Percentiles rank a stretch among this genome's conserved stretches.
Conservation (phyloP, 106 monocot species). For the Platanthera zijinensis region DNA sequence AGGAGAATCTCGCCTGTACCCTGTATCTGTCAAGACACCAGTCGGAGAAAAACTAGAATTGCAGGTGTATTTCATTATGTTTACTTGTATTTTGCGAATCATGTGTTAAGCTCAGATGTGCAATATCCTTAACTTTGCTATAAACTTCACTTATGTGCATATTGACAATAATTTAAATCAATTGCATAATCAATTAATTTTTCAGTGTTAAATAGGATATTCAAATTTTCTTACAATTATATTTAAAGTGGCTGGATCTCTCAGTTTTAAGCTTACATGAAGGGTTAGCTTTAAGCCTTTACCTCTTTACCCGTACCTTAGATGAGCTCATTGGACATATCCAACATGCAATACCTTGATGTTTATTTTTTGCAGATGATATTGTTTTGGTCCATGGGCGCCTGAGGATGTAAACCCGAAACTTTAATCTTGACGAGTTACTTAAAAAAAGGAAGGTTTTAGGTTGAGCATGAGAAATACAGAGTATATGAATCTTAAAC, state of each 20-base stretch:
- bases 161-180: not conserved
- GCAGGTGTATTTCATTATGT: slow-evolving; percentile 19
- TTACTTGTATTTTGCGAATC: not conserved
- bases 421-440: too few relatives aligned
- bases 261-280: not conserved
- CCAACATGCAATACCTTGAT: too few relatives aligned
- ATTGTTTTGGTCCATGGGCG: too few relatives aligned
- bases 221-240: not conserved
- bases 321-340: too few relatives aligned
- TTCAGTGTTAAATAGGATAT: not conserved
- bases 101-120: not conserved
- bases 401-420: too few relatives aligned
- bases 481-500: too few relatives aligned
- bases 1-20: slow-evolving; percentile 33
- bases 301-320: too few relatives aligned
- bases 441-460: too few relatives aligned
- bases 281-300: too few relatives aligned
- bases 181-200: not conserved
- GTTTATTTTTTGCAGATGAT: too few relatives aligned
- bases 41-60: slow-evolving; percentile 33
- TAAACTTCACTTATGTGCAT: not conserved
- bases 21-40: slow-evolving; percentile 29
- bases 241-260: not conserved
- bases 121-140: not conserved
- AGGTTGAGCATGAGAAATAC: too few relatives aligned